These are phyloP conservation scores for Globisporangium perplexum DNA, from an alignment of 352 stramenopile species.

Conservation along the genomic window DNA sequence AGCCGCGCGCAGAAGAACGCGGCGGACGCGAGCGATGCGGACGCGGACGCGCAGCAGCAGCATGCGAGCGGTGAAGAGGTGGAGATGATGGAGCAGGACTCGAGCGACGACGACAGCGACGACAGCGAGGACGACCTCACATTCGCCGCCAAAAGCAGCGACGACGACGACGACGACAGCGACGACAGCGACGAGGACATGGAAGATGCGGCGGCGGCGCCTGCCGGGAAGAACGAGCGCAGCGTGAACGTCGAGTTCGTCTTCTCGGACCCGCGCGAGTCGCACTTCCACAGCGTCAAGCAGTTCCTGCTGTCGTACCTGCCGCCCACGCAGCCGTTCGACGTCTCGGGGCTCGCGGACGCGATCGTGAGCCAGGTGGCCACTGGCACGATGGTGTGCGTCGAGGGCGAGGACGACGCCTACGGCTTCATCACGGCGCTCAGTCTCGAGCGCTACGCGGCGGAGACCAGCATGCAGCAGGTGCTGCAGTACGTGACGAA, in stretches of 20 bases:
- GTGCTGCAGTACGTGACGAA: conserved; percentile 74
- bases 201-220: conserved; percentile 20
- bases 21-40: conserved; percentile 2
- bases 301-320: conserved; percentile 77
- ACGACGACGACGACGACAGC: conserved; percentile 43
- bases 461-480: conserved; percentile 61
- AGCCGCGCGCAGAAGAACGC: conserved; percentile 17
- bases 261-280: conserved; percentile 74
- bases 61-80: conserved; percentile 20
- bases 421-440: conserved; percentile 86
- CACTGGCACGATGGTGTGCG: conserved; percentile 76
- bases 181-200: conserved; percentile 54
- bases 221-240: conserved; percentile 12
- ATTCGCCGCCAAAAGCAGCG: conserved; percentile 31
- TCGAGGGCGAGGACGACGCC: conserved; percentile 70
- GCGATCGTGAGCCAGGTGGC: conserved; percentile 70
- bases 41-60: conserved; percentile 11
- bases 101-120: conserved; percentile 36
- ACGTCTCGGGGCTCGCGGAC: conserved; percentile 77
- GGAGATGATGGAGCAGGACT: conserved; percentile 47
- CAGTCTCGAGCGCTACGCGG: conserved; percentile 45
- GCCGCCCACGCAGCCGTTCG: conserved; percentile 67
- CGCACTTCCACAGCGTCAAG: conserved; percentile 84
- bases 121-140: conserved; percentile 60
- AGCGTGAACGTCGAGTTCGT: conserved; percentile 79